phyloP scores from a whole-genome alignment of 805 yeast genomes.

The Diddensiella transvaalensis region DNA sequence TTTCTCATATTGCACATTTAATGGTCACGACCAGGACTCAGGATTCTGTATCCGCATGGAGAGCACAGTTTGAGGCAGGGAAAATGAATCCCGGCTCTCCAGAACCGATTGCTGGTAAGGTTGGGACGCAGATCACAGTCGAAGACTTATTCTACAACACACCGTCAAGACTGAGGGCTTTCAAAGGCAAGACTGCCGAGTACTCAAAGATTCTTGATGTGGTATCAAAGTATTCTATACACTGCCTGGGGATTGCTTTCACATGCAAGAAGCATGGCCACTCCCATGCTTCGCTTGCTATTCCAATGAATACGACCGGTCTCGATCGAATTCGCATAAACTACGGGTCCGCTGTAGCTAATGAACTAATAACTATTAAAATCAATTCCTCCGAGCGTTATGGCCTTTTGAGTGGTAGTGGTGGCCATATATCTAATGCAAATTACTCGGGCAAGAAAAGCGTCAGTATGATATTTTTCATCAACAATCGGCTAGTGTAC shows the following conservation, averaged over 20 bases:
- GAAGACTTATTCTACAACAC: conserved; percentile 89
- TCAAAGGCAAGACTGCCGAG: conserved; percentile 61
- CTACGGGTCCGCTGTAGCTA: conserved; percentile 67
- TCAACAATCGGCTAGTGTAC: conserved; percentile 76
- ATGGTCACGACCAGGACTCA: conserved; percentile 72
- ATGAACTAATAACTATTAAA: conserved; percentile 52
- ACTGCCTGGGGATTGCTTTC: conserved; percentile 65
- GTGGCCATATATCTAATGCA: conserved; percentile 67
- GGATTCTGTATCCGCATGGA: conserved; percentile 65
- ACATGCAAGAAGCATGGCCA: conserved; percentile 80
- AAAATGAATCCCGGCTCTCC: conserved; percentile 48
- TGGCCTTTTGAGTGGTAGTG: conserved; percentile 48
- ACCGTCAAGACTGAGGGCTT: conserved; percentile 69
- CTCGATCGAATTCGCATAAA: conserved; percentile 71
- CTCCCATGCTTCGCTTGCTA: conserved; percentile 58
- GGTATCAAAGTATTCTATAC: conserved; percentile 77
- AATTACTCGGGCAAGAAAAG: conserved; percentile 67
- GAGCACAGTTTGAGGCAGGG: conserved; percentile 66
- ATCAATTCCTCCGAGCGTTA: conserved; percentile 36
- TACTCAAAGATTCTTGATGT: conserved; percentile 74
- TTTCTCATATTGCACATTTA: conserved; percentile 82
- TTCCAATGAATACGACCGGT: conserved; percentile 47
- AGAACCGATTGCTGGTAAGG: conserved; percentile 76
- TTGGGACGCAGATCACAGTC: conserved; percentile 80
- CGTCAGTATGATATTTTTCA: conserved; percentile 61